Percentiles rank a stretch among this genome's conserved stretches.
Conservation (phyloP, 257 asterid genomes). For the Plectranthus barbatus region DNA sequence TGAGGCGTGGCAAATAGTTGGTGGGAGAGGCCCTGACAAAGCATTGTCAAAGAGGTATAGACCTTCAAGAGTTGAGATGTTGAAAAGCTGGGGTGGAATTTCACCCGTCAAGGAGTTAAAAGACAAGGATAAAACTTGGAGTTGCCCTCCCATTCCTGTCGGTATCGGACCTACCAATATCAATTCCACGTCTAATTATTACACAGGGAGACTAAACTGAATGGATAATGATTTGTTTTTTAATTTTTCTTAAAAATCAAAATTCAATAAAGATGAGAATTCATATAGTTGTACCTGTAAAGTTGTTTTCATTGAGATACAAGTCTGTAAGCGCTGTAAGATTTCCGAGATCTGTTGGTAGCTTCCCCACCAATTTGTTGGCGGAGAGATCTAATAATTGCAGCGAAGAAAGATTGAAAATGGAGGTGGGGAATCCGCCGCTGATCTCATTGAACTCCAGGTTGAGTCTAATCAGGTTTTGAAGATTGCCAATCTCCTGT, state of each 20-base stretch:
- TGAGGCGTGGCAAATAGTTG: not conserved
- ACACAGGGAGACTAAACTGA: too few species aligned
- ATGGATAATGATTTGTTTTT: too few species aligned
- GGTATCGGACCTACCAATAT: constrained; percentile 26
- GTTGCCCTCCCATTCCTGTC: constrained; percentile 18
- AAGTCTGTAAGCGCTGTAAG: not conserved
- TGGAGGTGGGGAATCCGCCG: not conserved
- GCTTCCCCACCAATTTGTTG: constrained; percentile 2
- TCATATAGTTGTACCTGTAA: too few species aligned
- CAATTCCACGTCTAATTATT: too few species aligned
- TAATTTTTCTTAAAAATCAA: too few species aligned
- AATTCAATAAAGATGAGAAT: too few species aligned
- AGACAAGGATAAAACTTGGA: not conserved
- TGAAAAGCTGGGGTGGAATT: constrained; percentile 20
- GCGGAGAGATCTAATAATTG: not conserved
- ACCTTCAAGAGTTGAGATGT: constrained; percentile 16
- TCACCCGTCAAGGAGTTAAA: constrained; percentile 8
- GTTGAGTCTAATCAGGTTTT: not conserved
- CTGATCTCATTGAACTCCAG: not conserved
- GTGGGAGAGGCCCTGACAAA: constrained; percentile 19
- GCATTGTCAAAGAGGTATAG: not conserved
- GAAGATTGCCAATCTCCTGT: constrained; percentile 1
- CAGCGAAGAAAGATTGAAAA: constrained; percentile 4
- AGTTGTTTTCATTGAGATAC: too few species aligned
- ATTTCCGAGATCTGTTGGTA: constrained; percentile 9